Evolutionary conservation across 495 filamentous ascomycete genomes (phyloP).

Genomic region (Penicillium manginii): DNA sequence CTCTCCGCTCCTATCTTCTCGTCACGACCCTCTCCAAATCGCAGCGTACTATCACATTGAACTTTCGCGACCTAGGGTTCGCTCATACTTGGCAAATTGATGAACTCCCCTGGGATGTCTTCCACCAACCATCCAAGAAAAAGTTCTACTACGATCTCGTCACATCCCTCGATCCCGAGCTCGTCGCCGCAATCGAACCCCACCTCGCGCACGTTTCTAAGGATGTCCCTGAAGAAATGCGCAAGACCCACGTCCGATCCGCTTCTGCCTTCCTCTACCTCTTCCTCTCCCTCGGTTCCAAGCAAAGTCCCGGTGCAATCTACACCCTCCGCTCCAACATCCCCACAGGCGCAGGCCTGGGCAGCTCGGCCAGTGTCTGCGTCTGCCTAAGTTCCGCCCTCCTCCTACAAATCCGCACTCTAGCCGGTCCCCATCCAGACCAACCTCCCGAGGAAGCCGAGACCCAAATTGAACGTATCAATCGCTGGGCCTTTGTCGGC

Average conservation of each 20-base stretch:
- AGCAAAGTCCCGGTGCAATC: slow-evolving; percentile 73
- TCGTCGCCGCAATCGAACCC: slow-evolving; percentile 76
- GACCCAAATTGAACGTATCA: slow-evolving; percentile 88
- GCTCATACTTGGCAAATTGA: slow-evolving; percentile 92
- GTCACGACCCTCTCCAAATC: slow-evolving; percentile 90
- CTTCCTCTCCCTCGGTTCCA: slow-evolving; percentile 82
- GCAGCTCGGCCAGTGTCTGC: slow-evolving; percentile 88
- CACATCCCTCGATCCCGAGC: slow-evolving; percentile 78
- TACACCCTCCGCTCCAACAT: slow-evolving; percentile 95
- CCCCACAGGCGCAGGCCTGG: slow-evolving; percentile 88
- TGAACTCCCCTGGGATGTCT: slow-evolving; percentile 79
- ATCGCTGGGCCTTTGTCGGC: slow-evolving; percentile 95
- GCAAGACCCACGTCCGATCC: slow-evolving; percentile 78
- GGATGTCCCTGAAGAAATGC: slow-evolving; percentile 60
- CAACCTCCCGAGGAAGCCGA: slow-evolving; percentile 81
- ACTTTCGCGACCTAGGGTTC: slow-evolving; percentile 84
- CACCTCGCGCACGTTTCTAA: slow-evolving; percentile 71
- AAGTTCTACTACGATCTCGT: slow-evolving; percentile 91
- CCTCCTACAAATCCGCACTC: slow-evolving; percentile 82
- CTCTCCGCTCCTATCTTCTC: slow-evolving; percentile 91
- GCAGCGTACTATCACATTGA: slow-evolving; percentile 78
- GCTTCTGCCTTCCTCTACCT: slow-evolving; percentile 90
- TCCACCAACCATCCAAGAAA: slow-evolving; percentile 80
- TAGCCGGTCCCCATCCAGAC: slow-evolving; percentile 86
- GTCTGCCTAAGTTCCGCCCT: slow-evolving; percentile 89